Evolutionary conservation across 176 grass and related monocot genomes (phyloP).

Genomic region (Phragmites australis): DNA sequence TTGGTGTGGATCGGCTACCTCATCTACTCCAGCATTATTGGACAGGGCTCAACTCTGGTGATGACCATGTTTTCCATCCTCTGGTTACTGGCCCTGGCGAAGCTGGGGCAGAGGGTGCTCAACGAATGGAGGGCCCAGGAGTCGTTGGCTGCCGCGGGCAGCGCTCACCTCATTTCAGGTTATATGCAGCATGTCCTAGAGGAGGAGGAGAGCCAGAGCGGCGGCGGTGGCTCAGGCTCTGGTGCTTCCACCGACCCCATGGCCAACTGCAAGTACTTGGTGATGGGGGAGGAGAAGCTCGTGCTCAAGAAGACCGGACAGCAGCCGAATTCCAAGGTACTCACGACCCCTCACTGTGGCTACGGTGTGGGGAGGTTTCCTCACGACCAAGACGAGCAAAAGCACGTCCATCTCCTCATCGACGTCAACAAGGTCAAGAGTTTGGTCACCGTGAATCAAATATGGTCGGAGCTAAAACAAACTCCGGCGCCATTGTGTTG

Average conservation of each 20-base stretch:
- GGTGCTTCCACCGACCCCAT: neutral
- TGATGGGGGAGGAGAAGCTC: conserved; percentile 26
- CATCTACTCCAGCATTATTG: neutral
- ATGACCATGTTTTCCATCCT: neutral
- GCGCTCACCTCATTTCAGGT: conserved; percentile 14
- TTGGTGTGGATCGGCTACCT: conserved; percentile 37
- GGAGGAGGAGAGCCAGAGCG: neutral
- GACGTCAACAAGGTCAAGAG: neutral
- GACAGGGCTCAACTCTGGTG: too few relatives aligned
- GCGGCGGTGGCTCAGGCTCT: too few relatives aligned
- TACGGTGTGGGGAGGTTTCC: conserved; percentile 2
- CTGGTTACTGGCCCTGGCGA: neutral
- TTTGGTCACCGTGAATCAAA: neutral
- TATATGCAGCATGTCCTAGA: conserved; percentile 21
- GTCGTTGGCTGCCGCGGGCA: neutral
- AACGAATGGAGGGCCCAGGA: neutral
- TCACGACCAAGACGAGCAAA: neutral
- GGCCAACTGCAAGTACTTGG: neutral
- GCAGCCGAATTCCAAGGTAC: neutral
- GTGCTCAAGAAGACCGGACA: neutral
- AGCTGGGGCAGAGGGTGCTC: conserved; percentile 8
- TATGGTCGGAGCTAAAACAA: neutral
- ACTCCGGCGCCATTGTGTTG: too few relatives aligned
- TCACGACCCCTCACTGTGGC: neutral
- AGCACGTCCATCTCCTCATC: neutral